phyloP scores from a whole-genome alignment of 2,329 filamentous ascomycete genomes.

The Talaromyces sp. region DNA sequence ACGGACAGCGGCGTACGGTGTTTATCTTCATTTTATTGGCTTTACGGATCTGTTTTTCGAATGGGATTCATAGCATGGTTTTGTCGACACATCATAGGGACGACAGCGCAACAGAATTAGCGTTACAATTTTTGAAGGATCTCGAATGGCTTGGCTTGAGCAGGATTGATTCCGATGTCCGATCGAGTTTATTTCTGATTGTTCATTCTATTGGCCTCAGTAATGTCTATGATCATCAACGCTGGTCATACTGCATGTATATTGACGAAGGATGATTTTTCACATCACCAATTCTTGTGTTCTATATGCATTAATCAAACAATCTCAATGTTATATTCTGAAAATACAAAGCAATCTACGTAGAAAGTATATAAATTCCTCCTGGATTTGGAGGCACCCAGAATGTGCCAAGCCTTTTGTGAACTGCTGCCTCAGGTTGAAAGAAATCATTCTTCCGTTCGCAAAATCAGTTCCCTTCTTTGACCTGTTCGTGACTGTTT shows the following conservation, averaged over 20 bases:
- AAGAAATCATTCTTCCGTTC: neutral
- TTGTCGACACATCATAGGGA: neutral
- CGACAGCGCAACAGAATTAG: neutral
- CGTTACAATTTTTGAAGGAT: too few relatives aligned
- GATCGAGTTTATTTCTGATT: neutral
- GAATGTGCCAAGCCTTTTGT: conserved; percentile 12
- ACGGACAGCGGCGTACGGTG: conserved; percentile 10
- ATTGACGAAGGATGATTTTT: neutral
- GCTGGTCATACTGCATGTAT: neutral
- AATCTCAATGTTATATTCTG: too few relatives aligned
- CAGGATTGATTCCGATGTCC: neutral
- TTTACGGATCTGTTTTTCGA: neutral
- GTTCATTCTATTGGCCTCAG: neutral
- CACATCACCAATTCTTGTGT: neutral
- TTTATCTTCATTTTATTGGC: neutral
- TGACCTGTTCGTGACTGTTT: neutral
- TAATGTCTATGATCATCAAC: neutral
- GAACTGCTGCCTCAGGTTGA: neutral
- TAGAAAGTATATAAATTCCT: neutral
- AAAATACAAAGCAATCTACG: neutral
- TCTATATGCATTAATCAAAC: neutral
- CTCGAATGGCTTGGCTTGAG: neutral
- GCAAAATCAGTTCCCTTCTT: neutral
- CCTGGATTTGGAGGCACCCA: neutral
- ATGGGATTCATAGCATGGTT: conserved; percentile 1